These are phyloP conservation scores for Plasmodium vivax DNA, from an alignment of 169 alveolate species.

Conservation along the genomic window DNA sequence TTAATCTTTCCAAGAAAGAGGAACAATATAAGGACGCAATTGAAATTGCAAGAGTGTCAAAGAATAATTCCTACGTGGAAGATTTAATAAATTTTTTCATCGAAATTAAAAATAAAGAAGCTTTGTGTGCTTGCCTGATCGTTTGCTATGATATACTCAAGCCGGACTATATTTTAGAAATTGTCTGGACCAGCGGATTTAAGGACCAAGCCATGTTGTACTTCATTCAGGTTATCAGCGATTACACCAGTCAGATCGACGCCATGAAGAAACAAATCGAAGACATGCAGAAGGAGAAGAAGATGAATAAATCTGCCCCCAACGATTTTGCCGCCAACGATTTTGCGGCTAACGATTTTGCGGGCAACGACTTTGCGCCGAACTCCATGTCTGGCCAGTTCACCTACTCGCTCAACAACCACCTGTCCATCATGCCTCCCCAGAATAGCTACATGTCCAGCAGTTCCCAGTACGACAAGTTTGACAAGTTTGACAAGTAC, in stretches of 20 bases:
- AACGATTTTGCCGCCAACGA: slow-evolving; percentile 80
- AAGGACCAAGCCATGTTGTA: slow-evolving; percentile 97
- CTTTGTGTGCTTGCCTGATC: slow-evolving; percentile 97
- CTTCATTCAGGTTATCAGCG: slow-evolving; percentile 93
- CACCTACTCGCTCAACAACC: slow-evolving; percentile 48
- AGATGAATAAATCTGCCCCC: slow-evolving; percentile 87
- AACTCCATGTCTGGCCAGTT: slow-evolving; percentile 68
- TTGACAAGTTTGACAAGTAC: slow-evolving; percentile 72
- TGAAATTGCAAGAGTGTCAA: slow-evolving; percentile 79
- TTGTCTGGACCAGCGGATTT: slow-evolving; percentile 97
- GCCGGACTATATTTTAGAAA: slow-evolving; percentile 98
- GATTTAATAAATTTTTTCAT: slow-evolving; percentile 93
- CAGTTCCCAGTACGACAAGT: slow-evolving; percentile 53
- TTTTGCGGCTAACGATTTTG: slow-evolving; percentile 79
- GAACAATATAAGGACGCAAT: slow-evolving; percentile 81
- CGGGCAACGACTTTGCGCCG: slow-evolving; percentile 76
- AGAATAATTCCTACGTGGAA: slow-evolving; percentile 90
- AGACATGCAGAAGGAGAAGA: slow-evolving; percentile 86
- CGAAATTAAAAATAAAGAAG: slow-evolving; percentile 91
- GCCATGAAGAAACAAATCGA: slow-evolving; percentile 86
- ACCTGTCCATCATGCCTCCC: slow-evolving; percentile 71
- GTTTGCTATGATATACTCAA: slow-evolving; percentile 97
- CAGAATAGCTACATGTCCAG: slow-evolving; percentile 30
- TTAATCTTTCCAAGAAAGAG: slow-evolving; percentile 91
- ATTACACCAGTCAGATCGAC: slow-evolving; percentile 84